Base-by-base conservation (phyloP, 306 rosid genomes). In the Quercus variabilis region DNA sequence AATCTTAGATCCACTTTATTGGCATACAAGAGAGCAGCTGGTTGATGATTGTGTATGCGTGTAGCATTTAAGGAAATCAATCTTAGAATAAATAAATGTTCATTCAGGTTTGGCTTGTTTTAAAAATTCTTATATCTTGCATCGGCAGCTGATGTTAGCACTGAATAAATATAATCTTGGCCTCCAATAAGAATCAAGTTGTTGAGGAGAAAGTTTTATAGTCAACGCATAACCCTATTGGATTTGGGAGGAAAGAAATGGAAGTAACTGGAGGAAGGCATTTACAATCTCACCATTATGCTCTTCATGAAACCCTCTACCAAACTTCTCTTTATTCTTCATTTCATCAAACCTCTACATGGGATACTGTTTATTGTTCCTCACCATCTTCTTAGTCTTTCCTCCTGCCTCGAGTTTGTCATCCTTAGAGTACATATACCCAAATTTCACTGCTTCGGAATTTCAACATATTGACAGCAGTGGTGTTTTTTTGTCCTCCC, bases 401-500 rank as follows among this genome's bases (percentile, higher is more conserved):
- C 38, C 87, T 70, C 55, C 77, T 62, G 84, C 76, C 41, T 90
- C 91, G 3, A 85, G 86, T 74, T 46, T 4, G 60, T 69, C 84
- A 31, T 86, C 58, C 77, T 71, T 78, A 5, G 97, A 86, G 30
- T 83, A 80, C 49, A 76, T 94, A 82, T 63, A 46, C 46, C 89
- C 93, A 21, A 78, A 88, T 80, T 88, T 94, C 82, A 72, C 89
- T 2, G 93, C 91, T 71, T 82, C 99, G 13, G 67, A 87, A 84
- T 75, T 86, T 63, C 23, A 76, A 6, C 84, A 86, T 79, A 84
- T 91, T 25, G 87, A 81, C n/a, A 59, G 49, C 26, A 15, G 33
- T 6, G 97, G 99, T 59, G 74, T 91, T 76, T 94, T 94, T 89
- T 85, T 92, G 83, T 55, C 51, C 2, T 94, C 99, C 33, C 83